Evolutionary conservation across 495 filamentous ascomycete genomes (phyloP).

Genomic region (Aspergillus nidulans): DNA sequence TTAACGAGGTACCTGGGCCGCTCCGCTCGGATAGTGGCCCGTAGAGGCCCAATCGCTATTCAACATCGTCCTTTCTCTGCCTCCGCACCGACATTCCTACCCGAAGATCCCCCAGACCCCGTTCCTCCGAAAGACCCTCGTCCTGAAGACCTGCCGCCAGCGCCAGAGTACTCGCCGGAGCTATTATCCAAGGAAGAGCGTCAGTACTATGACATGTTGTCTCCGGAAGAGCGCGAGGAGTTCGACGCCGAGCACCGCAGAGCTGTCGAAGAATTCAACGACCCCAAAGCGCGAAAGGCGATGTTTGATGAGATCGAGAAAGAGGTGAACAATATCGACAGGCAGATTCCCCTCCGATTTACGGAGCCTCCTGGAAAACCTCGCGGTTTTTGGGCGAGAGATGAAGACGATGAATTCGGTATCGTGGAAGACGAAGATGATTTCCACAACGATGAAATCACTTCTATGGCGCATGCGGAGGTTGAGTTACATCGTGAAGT

Average conservation of each 20-base stretch:
- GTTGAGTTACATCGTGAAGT: constrained; percentile 86
- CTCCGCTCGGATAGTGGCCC: constrained; percentile 28
- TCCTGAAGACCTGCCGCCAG: constrained; percentile 29
- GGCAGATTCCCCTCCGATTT: constrained; percentile 29
- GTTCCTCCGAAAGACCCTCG: constrained; percentile 28
- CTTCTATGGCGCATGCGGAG: constrained; percentile 73
- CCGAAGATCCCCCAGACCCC: constrained; percentile 36
- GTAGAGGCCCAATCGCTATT: constrained; percentile 23
- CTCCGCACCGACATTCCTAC: constrained; percentile 32
- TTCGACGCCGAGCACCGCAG: constrained; percentile 40
- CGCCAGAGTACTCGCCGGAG: constrained; percentile 39
- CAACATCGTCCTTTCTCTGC: constrained; percentile 37
- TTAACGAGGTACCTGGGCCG: constrained; percentile 38
- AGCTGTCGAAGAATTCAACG: constrained; percentile 38
- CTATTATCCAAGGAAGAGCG: constrained; percentile 38
- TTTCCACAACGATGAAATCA: constrained; percentile 75
- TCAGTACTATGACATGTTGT: constrained; percentile 44
- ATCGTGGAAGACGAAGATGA: constrained; percentile 57
- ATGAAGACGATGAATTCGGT: constrained; percentile 48
- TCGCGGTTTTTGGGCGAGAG: constrained; percentile 50
- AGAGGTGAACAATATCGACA: constrained; percentile 29
- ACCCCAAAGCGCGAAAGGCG: constrained; percentile 26
- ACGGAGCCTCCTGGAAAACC: constrained; percentile 26
- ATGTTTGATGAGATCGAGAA: constrained; percentile 32
- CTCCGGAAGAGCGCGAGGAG: constrained; percentile 40